Base-by-base conservation (phyloP, 306 rosid species). In the Vigna unguiculata region DNA sequence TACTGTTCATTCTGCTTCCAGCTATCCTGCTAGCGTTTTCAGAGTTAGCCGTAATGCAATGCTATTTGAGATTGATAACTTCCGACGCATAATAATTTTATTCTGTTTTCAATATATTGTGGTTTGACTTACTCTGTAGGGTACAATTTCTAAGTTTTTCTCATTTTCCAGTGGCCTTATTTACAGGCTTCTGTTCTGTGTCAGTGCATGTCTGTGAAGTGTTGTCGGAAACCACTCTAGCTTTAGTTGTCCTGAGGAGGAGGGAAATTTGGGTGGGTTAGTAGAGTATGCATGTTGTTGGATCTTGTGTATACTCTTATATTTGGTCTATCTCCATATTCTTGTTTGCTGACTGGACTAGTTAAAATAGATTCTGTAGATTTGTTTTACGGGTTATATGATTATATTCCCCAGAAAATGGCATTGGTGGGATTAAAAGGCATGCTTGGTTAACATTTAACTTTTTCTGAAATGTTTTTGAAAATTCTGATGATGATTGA, bases 161-260 rank as follows among this genome's bases (percentile, higher is more conserved):
- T 69, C 74, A 55, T 36, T 78, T 47, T 66, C 65, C 30, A 47
- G 17, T 63, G 24, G 48, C 68, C 6, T n/a, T 28, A 69, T 68
- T 40, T 28, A 41, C 3, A 19, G 74, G 72, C 57, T 54, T 78
- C 32, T 28, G 32, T 49, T n/a, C n/a, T 61, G 52, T 9, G 12
- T 40, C 45, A 40, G 14, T 60, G 45, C 19, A 19, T 7, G n/a
- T 59, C 32, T 55, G 73, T 4, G 7, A 4, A 32, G 28, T 69
- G 63, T 40, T 66, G 57, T 24, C 47, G 46, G 68, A 20, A 54
- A 12, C 43, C 57, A 47, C 30, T 80, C 72, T 76, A 45, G 55
- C 24, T 22, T 72, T 34, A 57, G 54, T 14, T 71, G 64, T 41
- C 12, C 12, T 13, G 49, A 16, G 53, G 25, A 16, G 53, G 25